Percentiles rank a stretch among this genome's conserved stretches.
Conservation (phyloP, 306 rosid genomes). For the Castanea mollissima region DNA sequence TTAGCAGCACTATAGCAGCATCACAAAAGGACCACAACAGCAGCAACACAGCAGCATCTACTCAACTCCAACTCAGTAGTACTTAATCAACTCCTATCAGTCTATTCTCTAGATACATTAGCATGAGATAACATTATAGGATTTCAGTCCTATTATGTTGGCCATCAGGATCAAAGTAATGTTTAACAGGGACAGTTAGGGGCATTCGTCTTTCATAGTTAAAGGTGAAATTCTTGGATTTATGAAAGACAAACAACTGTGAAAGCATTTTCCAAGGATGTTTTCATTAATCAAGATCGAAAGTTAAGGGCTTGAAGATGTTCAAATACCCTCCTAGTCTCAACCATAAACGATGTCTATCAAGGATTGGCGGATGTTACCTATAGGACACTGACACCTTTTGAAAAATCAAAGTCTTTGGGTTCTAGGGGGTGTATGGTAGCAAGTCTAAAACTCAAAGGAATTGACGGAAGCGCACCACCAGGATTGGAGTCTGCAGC, state of each 20-base stretch:
- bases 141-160: too few species aligned
- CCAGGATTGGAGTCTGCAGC: background rate
- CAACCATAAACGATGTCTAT: slow-evolving; percentile 8
- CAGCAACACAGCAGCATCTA: too few species aligned
- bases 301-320: slow-evolving; percentile 1
- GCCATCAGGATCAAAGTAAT: too few species aligned
- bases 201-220: too few species aligned
- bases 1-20: too few species aligned
- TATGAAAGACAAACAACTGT: too few species aligned
- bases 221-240: too few species aligned
- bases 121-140: slow-evolving; percentile 7
- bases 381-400: slow-evolving; percentile 15
- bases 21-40: too few species aligned
- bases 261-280: too few species aligned
- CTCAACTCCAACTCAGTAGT: too few species aligned
- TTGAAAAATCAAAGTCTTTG: slow-evolving; percentile 18
- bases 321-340: slow-evolving; percentile 2
- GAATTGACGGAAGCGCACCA: background rate
- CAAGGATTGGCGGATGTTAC: slow-evolving; percentile 1
- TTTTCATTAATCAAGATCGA: background rate
- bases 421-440: background rate
- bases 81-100: background rate
- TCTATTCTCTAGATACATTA: slow-evolving; percentile 16
- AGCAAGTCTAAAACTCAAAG: background rate
- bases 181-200: too few species aligned